A percentile compares a stretch with the other conserved stretches of the same genome.
These are phyloP conservation scores for Pichia sp. DNA, from an alignment of 1,139 yeast species.

Conservation along the genomic window DNA sequence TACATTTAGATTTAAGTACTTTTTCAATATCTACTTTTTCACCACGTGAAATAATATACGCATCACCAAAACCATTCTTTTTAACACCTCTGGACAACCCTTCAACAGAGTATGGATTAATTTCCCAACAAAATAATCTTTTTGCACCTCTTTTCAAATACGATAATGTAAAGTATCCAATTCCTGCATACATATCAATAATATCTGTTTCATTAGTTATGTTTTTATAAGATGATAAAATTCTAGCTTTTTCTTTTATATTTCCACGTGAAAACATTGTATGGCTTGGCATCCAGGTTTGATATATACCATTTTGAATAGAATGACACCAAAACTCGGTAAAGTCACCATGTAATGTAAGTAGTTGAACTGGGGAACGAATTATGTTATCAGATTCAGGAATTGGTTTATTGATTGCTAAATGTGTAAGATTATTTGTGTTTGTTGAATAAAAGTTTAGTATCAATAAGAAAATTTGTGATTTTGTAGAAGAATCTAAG, in stretches of 20 bases:
- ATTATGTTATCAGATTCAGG: slow-evolving; percentile 44
- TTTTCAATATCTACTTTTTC: slow-evolving; percentile 31
- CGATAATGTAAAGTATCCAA: slow-evolving; percentile 76
- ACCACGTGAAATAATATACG: slow-evolving; percentile 31
- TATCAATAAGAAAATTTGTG: neutral
- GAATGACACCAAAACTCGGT: slow-evolving; percentile 75
- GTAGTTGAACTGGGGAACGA: slow-evolving; percentile 56
- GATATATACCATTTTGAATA: slow-evolving; percentile 68
- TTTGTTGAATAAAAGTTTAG: slow-evolving; percentile 11
- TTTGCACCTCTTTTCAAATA: slow-evolving; percentile 53
- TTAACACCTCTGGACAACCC: slow-evolving; percentile 57
- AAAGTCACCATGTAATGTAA: slow-evolving; percentile 61
- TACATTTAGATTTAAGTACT: slow-evolving; percentile 27
- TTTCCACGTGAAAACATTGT: slow-evolving; percentile 93
- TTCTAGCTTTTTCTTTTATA: slow-evolving; percentile 70
- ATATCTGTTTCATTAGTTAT: slow-evolving; percentile 28
- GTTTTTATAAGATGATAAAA: slow-evolving; percentile 37
- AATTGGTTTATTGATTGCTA: slow-evolving; percentile 71
- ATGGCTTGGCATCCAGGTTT: slow-evolving; percentile 77
- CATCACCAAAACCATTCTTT: slow-evolving; percentile 38
- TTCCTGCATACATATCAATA: slow-evolving; percentile 75
- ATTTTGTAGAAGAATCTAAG: too few relatives aligned
- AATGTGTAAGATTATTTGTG: slow-evolving; percentile 37
- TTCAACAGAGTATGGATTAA: slow-evolving; percentile 79
- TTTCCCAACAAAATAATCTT: slow-evolving; percentile 68